Conservation (phyloP, 1,139 yeast species). For the Hemisphaericaspora lyxosophila region DNA sequence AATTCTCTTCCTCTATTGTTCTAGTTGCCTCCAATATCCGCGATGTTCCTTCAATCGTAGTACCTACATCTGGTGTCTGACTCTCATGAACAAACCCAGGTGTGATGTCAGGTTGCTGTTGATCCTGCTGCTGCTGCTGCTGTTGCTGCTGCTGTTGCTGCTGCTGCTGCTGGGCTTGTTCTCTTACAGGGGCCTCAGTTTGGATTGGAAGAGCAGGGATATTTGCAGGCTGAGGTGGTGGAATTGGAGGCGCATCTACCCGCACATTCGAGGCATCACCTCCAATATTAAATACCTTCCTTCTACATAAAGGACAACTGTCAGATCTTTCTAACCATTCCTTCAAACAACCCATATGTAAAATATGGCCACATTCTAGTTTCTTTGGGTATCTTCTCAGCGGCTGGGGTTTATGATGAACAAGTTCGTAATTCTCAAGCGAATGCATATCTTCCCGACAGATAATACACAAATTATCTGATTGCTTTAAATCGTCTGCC, state of each 20-base stretch:
- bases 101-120: slow-evolving; percentile 3
- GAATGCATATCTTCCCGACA: slow-evolving; percentile 81
- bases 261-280: slow-evolving; percentile 4
- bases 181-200: neutral
- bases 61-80: slow-evolving; percentile 5
- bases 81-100: neutral
- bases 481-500: slow-evolving; percentile 56
- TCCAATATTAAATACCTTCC: slow-evolving; percentile 51
- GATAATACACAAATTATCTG: slow-evolving; percentile 70
- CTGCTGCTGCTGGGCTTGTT: neutral
- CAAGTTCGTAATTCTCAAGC: slow-evolving; percentile 28
- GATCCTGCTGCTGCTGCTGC: neutral
- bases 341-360: slow-evolving; percentile 87
- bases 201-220: slow-evolving; percentile 3
- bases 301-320: slow-evolving; percentile 87
- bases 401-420: slow-evolving; percentile 24
- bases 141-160: neutral
- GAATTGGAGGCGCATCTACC: neutral
- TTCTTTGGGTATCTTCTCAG: slow-evolving; percentile 66
- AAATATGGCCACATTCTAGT: slow-evolving; percentile 79
- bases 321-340: slow-evolving; percentile 93
- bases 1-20: neutral
- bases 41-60: slow-evolving; percentile 6
- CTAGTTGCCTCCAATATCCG: neutral
- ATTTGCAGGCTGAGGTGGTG: slow-evolving; percentile 5